Evolutionary conservation across 495 filamentous ascomycete genomes (phyloP).

Genomic region (Tuber indicum): DNA sequence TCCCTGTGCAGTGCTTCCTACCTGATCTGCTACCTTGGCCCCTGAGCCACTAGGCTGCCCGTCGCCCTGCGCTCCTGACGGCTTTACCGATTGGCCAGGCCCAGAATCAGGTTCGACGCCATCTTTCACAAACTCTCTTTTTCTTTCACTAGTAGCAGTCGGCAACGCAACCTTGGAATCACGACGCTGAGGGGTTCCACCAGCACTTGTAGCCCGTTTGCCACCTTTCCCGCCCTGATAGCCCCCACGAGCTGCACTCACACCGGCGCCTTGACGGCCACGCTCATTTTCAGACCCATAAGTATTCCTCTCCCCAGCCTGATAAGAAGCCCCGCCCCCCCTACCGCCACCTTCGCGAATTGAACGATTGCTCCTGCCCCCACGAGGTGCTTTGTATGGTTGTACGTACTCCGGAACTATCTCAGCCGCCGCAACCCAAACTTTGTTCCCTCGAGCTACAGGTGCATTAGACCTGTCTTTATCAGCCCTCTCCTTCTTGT

Average conservation of each 20-base stretch:
- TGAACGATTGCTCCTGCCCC: slow-evolving; percentile 57
- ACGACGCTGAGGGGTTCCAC: slow-evolving; percentile 31
- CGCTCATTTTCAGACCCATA: slow-evolving; percentile 34
- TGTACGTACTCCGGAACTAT: slow-evolving; percentile 29
- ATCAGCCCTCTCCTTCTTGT: slow-evolving; percentile 64
- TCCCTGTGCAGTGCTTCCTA: slow-evolving; percentile 19
- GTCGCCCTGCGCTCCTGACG: slow-evolving; percentile 19
- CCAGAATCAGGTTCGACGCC: slow-evolving; percentile 13
- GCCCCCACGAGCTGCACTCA: slow-evolving; percentile 20
- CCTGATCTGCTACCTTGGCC: slow-evolving; percentile 15
- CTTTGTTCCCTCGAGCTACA: slow-evolving; percentile 41
- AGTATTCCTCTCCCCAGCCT: slow-evolving; percentile 23
- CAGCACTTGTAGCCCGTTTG: slow-evolving; percentile 29
- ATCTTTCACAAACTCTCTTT: slow-evolving; percentile 20
- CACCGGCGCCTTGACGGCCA: slow-evolving; percentile 26
- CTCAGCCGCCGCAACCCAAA: slow-evolving; percentile 42
- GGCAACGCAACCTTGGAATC: slow-evolving; percentile 32
- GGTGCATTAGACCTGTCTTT: slow-evolving; percentile 44
- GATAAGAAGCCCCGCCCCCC: slow-evolving; percentile 20
- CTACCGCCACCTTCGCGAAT: slow-evolving; percentile 30
- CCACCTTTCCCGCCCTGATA: slow-evolving; percentile 25
- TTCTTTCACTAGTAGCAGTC: slow-evolving; percentile 26
- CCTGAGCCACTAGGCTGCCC: slow-evolving; percentile 22
- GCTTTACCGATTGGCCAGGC: slow-evolving; percentile 26
- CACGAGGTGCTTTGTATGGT: slow-evolving; percentile 49